phyloP scores from a whole-genome alignment of 768 basidiomycete species.

The Cubamyces lactineus region DNA sequence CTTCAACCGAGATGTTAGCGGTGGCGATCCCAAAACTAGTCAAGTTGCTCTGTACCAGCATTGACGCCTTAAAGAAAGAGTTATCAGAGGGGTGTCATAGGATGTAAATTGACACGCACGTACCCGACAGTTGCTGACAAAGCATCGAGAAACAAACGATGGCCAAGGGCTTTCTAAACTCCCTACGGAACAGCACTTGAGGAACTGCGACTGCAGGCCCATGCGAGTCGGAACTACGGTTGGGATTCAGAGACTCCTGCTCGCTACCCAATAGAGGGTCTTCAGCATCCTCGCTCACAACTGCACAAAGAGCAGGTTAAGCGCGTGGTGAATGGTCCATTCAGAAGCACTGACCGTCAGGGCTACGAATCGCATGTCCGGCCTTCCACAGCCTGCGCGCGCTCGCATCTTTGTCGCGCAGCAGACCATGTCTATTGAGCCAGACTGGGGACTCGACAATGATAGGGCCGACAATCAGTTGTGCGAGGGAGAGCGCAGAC shows the following conservation, averaged over 20 bases:
- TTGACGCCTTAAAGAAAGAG: constrained; percentile 60
- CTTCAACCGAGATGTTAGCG: constrained; percentile 39
- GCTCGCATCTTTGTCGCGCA: constrained; percentile 51
- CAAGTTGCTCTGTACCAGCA: constrained; percentile 49
- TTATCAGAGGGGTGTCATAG: not conserved
- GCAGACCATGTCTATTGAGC: constrained; percentile 53
- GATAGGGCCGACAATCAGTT: constrained; percentile 55
- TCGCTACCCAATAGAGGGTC: constrained; percentile 46
- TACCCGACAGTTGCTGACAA: constrained; percentile 80
- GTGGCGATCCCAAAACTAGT: not conserved
- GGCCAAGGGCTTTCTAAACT: constrained; percentile 63
- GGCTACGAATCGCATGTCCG: constrained; percentile 23
- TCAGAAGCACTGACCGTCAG: constrained; percentile 16
- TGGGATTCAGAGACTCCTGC: constrained; percentile 17
- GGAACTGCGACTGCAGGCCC: constrained; percentile 50
- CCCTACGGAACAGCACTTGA: constrained; percentile 50
- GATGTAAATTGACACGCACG: not conserved
- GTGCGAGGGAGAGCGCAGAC: constrained; percentile 52
- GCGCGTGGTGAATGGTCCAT: not conserved
- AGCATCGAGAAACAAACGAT: constrained; percentile 74
- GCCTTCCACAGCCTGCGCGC: constrained; percentile 58
- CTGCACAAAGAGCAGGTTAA: constrained; percentile 1
- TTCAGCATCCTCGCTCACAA: constrained; percentile 31
- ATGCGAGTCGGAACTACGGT: constrained; percentile 31
- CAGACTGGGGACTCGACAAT: constrained; percentile 77